phyloP scores from a whole-genome alignment of 345 rosid species.

The Psidium friedrichsthalianum region DNA sequence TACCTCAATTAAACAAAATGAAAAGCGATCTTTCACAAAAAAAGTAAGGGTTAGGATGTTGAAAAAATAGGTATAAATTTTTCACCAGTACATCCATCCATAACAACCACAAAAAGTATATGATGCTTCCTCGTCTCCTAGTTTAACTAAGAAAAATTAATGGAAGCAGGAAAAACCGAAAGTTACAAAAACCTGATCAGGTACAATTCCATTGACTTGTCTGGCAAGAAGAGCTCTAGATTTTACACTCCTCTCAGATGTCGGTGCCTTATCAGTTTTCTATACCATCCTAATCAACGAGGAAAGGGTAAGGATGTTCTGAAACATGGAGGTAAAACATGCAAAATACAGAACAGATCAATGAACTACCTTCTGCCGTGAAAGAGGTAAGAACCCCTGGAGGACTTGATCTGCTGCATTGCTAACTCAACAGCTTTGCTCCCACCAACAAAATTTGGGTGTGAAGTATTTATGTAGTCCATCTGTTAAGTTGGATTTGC shows the following conservation, averaged over 20 bases:
- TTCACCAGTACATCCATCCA: background rate
- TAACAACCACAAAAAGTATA: background rate
- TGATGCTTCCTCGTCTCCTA: background rate
- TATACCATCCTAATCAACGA: slow-evolving; percentile 40
- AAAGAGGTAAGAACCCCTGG: slow-evolving; percentile 43
- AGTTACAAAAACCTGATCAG: slow-evolving; percentile 68
- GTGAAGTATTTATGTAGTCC: slow-evolving; percentile 94
- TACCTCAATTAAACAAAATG: background rate
- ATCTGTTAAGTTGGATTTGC: slow-evolving; percentile 39
- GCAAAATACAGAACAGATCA: background rate
- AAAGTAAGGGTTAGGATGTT: background rate
- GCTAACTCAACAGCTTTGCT: slow-evolving; percentile 84
- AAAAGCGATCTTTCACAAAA: background rate
- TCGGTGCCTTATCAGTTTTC: slow-evolving; percentile 69
- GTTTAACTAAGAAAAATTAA: background rate
- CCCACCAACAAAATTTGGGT: slow-evolving; percentile 88
- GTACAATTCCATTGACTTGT: slow-evolving; percentile 70
- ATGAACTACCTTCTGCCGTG: slow-evolving; percentile 57
- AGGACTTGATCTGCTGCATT: slow-evolving; percentile 57
- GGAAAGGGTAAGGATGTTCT: background rate
- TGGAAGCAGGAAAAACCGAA: background rate
- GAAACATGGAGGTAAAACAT: background rate
- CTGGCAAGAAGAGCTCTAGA: slow-evolving; percentile 76
- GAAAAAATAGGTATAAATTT: background rate
- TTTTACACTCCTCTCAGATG: slow-evolving; percentile 55